Conservation (phyloP, 2,329 filamentous ascomycete species). For the Trichoderma asperellum region DNA sequence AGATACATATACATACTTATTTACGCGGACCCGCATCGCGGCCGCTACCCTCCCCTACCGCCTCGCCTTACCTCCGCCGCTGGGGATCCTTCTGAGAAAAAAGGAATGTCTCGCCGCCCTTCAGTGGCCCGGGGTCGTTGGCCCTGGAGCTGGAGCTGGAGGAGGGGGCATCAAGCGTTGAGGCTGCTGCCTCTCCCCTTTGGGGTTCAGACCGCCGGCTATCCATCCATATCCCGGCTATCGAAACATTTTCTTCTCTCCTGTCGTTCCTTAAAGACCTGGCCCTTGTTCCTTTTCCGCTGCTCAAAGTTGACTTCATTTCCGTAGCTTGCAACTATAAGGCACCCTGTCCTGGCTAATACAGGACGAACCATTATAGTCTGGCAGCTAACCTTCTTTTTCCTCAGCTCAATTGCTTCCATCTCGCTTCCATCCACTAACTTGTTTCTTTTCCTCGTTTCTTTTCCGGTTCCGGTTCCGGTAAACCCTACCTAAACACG, state of each 20-base stretch:
- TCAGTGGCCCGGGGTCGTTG: constrained; percentile 2
- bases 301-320: neutral
- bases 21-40: constrained; percentile 14
- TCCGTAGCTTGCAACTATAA: neutral
- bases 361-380: neutral
- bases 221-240: neutral
- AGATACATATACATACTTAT: neutral
- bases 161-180: neutral
- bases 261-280: neutral
- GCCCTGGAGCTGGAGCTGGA: neutral
- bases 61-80: constrained; percentile 10
- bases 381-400: neutral
- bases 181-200: neutral
- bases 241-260: neutral
- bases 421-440: neutral
- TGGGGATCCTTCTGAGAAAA: neutral
- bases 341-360: neutral
- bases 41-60: neutral
- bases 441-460: neutral
- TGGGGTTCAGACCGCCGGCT: constrained; percentile 11
- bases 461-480: neutral
- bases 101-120: constrained; percentile 13
- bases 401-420: neutral
- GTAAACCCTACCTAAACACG: neutral
- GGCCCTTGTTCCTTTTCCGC: neutral